These are phyloP conservation scores for Picochlorum sp. DNA, from an alignment of 139 green algal species.

Conservation along the genomic window DNA sequence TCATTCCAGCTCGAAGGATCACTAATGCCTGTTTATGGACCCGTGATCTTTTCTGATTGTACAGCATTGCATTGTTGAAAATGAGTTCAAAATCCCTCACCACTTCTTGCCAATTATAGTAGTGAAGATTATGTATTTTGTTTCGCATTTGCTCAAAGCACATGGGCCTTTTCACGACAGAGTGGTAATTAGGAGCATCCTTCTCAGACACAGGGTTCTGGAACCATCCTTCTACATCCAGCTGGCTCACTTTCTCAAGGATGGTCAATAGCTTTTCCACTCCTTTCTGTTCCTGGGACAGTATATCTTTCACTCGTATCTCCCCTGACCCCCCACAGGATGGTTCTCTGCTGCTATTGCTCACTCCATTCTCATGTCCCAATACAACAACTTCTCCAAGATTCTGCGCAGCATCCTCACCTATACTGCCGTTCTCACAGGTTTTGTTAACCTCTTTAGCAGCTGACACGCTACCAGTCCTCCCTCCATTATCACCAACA, in stretches of 20 bases:
- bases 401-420: no score
- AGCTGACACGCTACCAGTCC: not conserved
- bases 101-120: conserved; percentile 33
- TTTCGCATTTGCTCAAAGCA: conserved; percentile 43
- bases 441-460: not conserved
- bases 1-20: conserved; percentile 26
- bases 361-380: no score
- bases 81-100: conserved; percentile 61
- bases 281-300: not conserved
- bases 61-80: conserved; percentile 49
- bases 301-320: no score
- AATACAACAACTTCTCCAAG: no score
- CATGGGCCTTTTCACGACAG: conserved; percentile 50
- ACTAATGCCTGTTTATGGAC: conserved; percentile 42
- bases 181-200: conserved; percentile 38
- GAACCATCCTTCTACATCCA: conserved; percentile 41
- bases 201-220: conserved; percentile 33
- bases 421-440: no score
- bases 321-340: not conserved
- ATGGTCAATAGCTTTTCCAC: conserved; percentile 16
- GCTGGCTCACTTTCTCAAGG: conserved; percentile 3
- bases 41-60: conserved; percentile 41
- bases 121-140: conserved; percentile 30
- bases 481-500: no score
- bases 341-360: no score